These are phyloP conservation scores for Amanita pseudoporphyria DNA, from an alignment of 768 basidiomycete species.

Conservation along the genomic window DNA sequence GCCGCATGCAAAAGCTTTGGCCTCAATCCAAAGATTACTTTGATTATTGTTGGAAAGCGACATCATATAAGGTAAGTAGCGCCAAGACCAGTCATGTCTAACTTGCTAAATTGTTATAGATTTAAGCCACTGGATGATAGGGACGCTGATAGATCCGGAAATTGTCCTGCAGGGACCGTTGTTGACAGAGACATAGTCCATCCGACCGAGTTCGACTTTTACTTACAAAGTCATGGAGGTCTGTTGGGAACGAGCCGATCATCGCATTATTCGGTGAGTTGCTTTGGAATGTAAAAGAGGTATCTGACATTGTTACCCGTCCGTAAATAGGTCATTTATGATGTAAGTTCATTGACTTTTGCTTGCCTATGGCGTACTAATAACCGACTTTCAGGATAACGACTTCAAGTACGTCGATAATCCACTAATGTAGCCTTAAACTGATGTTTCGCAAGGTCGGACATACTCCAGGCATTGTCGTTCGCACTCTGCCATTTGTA, in stretches of 20 bases:
- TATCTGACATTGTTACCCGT: neutral
- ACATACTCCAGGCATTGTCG: conserved; percentile 58
- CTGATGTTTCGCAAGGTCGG: conserved; percentile 30
- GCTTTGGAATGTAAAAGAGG: neutral
- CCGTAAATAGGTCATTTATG: conserved; percentile 27
- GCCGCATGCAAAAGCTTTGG: conserved; percentile 52
- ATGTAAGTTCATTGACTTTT: conserved; percentile 22
- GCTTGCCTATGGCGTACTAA: neutral
- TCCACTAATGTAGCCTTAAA: neutral
- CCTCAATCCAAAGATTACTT: conserved; percentile 59
- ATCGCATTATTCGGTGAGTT: conserved; percentile 35
- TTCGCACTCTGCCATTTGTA: conserved; percentile 77
- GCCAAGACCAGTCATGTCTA: neutral
- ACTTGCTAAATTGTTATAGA: conserved; percentile 13
- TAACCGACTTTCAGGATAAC: conserved; percentile 31
- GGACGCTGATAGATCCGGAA: conserved; percentile 58
- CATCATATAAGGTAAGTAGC: conserved; percentile 43
- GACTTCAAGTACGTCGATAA: conserved; percentile 39
- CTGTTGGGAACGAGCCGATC: conserved; percentile 63
- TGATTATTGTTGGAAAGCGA: conserved; percentile 74
- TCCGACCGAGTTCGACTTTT: conserved; percentile 70
- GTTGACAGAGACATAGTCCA: conserved; percentile 63
- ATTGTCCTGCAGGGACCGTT: conserved; percentile 71
- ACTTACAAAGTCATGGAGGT: conserved; percentile 69
- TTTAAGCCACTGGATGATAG: conserved; percentile 19